Evolutionary conservation across 352 stramenopile species (phyloP), one percentile per base, ranked within the genome.

Genomic region (Phytopythium cucurbitacearum): DNA sequence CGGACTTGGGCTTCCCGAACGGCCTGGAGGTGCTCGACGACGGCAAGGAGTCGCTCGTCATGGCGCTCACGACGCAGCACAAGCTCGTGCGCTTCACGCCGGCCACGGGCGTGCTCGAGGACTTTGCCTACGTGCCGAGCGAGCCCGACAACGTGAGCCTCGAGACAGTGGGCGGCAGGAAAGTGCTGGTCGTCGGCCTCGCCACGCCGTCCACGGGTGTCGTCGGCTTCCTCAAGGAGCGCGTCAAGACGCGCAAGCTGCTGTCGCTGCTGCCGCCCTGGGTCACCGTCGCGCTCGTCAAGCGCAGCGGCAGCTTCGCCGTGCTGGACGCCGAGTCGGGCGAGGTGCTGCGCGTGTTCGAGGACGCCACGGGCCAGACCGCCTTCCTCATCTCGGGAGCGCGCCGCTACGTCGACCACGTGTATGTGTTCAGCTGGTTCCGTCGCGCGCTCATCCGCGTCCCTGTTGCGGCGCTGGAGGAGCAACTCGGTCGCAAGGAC

Each of bases 61-160:
- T 88, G 11, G 66, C 61, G n/a, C 48, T 85, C 28, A 71, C 62
- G 16, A 72, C 73, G 52, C 68, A 79, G 47, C 72, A 81, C 62
- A 88, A 88, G 52, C 62, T 88, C 34, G 67, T 79, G 37, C 73
- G 70, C 38, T 88, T 71, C 40, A 65, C 73, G 37, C 56, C 85
- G 0, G 47, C 57, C 36, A 81, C 67, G 6, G 63, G 67, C 45
- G 55, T 62, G 46, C 36, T 88, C 3, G 59, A 71, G 33, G 74
- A 88, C 48, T 88, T 85, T 57, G 77, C 77, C 10, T 88, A 78
- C 53, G 46, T 84, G 36, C 74, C 77, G 2, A 73, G 74, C 34
- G 60, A 73, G 41, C 73, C 77, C 0, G 76, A 83, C 54, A 85
- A 85, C 35, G 56, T 88, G 10, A 67, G 56, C 35, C 62, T 88